phyloP scores from a whole-genome alignment of 2,329 filamentous ascomycete genomes.

The Cercospora zeina region DNA sequence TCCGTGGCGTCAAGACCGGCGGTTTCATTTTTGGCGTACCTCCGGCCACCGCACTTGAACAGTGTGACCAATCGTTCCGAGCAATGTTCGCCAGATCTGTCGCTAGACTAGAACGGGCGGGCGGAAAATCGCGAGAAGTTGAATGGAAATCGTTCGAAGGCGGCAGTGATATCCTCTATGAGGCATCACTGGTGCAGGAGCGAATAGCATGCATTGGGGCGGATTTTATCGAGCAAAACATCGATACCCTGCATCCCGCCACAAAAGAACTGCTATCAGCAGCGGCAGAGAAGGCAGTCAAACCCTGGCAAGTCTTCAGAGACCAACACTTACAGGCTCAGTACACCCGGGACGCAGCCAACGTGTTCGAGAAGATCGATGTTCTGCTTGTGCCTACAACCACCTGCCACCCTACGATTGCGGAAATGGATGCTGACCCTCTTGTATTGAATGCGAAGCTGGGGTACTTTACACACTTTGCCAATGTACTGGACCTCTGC shows the following conservation, averaged over 20 bases:
- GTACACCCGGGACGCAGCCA: slow-evolving; percentile 48
- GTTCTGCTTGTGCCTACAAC: slow-evolving; percentile 59
- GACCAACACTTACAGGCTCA: slow-evolving; percentile 51
- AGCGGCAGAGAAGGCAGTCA: slow-evolving; percentile 43
- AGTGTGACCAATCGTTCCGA: slow-evolving; percentile 47
- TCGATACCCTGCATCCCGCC: slow-evolving; percentile 51
- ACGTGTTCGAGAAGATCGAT: slow-evolving; percentile 47
- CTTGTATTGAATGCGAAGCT: slow-evolving; percentile 56
- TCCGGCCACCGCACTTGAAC: slow-evolving; percentile 46
- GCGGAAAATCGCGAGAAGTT: slow-evolving; percentile 47
- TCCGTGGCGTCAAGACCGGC: slow-evolving; percentile 40
- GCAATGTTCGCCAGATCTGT: slow-evolving; percentile 49
- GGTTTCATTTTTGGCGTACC: slow-evolving; percentile 55
- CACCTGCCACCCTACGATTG: slow-evolving; percentile 50
- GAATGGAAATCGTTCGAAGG: slow-evolving; percentile 55
- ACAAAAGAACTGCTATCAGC: slow-evolving; percentile 50
- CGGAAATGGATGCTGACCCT: slow-evolving; percentile 54
- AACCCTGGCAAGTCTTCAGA: slow-evolving; percentile 52
- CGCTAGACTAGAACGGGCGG: slow-evolving; percentile 43
- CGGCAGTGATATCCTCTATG: slow-evolving; percentile 57
- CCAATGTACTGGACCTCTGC: slow-evolving; percentile 61
- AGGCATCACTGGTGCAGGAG: slow-evolving; percentile 60
- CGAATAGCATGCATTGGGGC: slow-evolving; percentile 50
- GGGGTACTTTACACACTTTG: slow-evolving; percentile 61
- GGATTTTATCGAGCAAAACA: slow-evolving; percentile 43